Percentiles rank a stretch among this genome's conserved stretches.
Conservation (phyloP, 148 eudicot genomes). For the Cornus kousa region DNA sequence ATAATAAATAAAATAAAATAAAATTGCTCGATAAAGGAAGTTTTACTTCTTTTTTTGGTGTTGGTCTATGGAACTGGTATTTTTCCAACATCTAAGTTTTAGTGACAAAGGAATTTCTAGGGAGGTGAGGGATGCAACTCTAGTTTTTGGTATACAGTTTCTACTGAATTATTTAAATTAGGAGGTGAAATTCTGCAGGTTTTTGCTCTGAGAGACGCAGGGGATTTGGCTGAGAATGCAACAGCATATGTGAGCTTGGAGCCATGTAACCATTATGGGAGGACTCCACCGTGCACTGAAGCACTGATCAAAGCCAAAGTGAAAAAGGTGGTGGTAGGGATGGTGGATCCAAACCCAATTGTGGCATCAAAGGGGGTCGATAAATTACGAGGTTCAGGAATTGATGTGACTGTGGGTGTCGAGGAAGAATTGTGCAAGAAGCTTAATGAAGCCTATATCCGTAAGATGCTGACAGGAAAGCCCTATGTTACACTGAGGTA, state of each 20-base stretch:
- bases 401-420: slow-evolving; percentile 71
- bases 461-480: slow-evolving; percentile 71
- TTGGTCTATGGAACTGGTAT: not conserved
- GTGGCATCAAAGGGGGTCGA: slow-evolving; percentile 77
- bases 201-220: slow-evolving; percentile 90
- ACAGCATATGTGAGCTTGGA: slow-evolving; percentile 97
- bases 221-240: slow-evolving; percentile 81
- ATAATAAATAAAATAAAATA: no score
- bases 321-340: slow-evolving; percentile 85
- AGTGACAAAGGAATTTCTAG: not conserved
- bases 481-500: slow-evolving; percentile 85
- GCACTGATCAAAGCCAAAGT: slow-evolving; percentile 87
- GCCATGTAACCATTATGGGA: slow-evolving; percentile 93
- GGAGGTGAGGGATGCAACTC: no score
- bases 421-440: slow-evolving; percentile 89
- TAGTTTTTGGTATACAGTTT: not conserved
- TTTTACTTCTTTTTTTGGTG: not conserved
- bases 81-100: not conserved
- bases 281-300: slow-evolving; percentile 94
- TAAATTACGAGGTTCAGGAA: slow-evolving; percentile 72
- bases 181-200: slow-evolving; percentile 52
- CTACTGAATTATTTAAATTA: slow-evolving; percentile 17
- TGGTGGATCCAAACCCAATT: slow-evolving; percentile 96
- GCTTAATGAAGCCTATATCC: slow-evolving; percentile 75
- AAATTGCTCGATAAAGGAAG: not conserved